Percentiles rank a stretch among this genome's conserved stretches.
phyloP scores from a whole-genome alignment of 2,329 filamentous ascomycete genomes.

The Akanthomyces lecanii region DNA sequence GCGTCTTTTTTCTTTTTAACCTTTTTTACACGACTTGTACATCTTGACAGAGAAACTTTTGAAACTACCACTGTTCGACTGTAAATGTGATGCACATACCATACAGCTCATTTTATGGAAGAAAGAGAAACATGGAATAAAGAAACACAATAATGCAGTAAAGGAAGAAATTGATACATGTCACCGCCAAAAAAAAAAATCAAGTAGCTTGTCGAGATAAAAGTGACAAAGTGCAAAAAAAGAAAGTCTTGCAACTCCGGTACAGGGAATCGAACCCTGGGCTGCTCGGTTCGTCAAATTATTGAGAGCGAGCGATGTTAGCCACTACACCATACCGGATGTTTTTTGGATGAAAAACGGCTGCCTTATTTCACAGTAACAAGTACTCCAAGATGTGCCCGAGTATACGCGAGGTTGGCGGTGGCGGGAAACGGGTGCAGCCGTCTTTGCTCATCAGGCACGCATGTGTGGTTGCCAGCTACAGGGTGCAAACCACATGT shows the following conservation, averaged over 20 bases:
- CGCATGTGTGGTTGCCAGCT: too few relatives aligned
- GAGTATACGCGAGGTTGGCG: too few relatives aligned
- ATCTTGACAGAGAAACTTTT: neutral
- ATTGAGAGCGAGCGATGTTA: constrained; percentile 34
- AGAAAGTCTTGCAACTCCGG: neutral
- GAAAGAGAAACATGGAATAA: neutral
- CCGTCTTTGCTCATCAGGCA: too few relatives aligned
- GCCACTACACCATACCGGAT: constrained; percentile 35
- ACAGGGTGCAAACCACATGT: too few relatives aligned
- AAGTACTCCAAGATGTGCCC: neutral
- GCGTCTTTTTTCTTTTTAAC: neutral
- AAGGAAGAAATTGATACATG: too few relatives aligned
- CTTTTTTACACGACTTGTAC: neutral
- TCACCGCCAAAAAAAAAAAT: too few relatives aligned
- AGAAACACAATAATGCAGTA: neutral
- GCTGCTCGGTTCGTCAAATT: constrained; percentile 11
- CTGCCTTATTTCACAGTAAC: neutral
- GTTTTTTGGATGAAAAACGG: neutral
- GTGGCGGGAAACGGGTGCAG: too few relatives aligned
- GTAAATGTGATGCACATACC: neutral
- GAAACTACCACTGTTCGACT: neutral
- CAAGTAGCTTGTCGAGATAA: too few relatives aligned
- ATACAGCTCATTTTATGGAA: too few relatives aligned
- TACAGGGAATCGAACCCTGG: constrained; percentile 17
- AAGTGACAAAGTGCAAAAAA: neutral